Percentiles rank a stretch among this genome's conserved stretches.
Conservation (phyloP, 192 early-diverging fungal species). For the Backusella psychrophila region DNA sequence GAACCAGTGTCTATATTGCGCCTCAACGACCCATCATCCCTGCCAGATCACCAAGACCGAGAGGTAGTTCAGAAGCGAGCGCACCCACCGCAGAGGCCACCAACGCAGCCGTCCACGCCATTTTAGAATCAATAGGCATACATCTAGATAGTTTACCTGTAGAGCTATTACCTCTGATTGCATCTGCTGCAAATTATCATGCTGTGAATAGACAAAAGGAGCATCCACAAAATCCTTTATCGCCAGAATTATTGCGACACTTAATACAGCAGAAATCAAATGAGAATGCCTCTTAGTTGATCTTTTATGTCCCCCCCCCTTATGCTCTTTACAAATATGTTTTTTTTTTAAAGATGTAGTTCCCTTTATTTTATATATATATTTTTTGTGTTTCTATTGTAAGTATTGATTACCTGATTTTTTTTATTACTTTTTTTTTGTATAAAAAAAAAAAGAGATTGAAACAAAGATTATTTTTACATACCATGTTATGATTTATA, state of each 20-base stretch:
- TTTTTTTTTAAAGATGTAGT: background rate
- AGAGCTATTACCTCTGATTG: conserved; percentile 19
- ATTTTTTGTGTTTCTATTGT: too few relatives aligned
- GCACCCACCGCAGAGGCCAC: background rate
- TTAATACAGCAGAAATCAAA: background rate
- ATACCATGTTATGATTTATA: too few relatives aligned
- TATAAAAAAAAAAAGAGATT: too few relatives aligned
- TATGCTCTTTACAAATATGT: background rate
- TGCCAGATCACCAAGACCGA: background rate
- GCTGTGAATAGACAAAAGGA: conserved; percentile 14
- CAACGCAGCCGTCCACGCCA: conserved; percentile 9
- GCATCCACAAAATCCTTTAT: background rate
- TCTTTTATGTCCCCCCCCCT: too few relatives aligned
- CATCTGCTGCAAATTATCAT: conserved; percentile 21
- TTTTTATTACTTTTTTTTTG: too few relatives aligned
- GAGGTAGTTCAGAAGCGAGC: background rate
- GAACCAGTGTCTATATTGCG: background rate
- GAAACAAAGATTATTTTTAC: too few relatives aligned
- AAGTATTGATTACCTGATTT: too few relatives aligned
- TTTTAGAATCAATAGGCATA: conserved; percentile 19
- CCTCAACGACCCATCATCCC: background rate
- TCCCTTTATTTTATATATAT: background rate
- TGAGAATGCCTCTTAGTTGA: background rate
- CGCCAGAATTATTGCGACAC: background rate
- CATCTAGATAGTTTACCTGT: conserved; percentile 18